phyloP scores from a whole-genome alignment of 2,329 filamentous ascomycete genomes.

The Ascochyta rabiei region DNA sequence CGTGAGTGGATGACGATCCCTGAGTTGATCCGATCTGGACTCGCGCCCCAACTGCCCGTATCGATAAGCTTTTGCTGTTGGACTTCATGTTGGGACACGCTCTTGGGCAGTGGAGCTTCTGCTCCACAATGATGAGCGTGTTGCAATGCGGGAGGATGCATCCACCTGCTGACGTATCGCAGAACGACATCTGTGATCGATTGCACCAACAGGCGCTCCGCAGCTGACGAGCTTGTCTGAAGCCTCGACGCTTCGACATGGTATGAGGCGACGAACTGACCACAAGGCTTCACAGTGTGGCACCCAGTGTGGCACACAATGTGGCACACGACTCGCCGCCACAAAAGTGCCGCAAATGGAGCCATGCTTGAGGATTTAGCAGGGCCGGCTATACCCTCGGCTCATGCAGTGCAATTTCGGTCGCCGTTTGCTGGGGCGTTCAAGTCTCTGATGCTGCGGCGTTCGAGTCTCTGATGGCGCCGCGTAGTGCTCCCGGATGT shows the following conservation, averaged over 20 bases:
- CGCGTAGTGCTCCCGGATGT: conserved; percentile 8
- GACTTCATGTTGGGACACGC: conserved; percentile 14
- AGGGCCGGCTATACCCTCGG: conserved; percentile 4
- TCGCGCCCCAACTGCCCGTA: conserved; percentile 11
- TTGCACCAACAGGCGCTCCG: conserved; percentile 1
- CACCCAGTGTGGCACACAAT: conserved; percentile 1
- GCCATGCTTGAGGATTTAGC: conserved; percentile 4
- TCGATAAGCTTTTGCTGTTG: conserved; percentile 23
- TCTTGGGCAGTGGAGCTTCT: conserved; percentile 6
- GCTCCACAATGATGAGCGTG: conserved; percentile 16
- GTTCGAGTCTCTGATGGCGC: conserved; percentile 10
- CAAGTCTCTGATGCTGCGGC: conserved; percentile 9
- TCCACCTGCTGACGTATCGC: conserved; percentile 8
- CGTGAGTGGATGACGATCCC: conserved; percentile 15
- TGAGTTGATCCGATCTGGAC: conserved; percentile 38
- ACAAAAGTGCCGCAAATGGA: conserved; percentile 11
- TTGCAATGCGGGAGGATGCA: conserved; percentile 4
- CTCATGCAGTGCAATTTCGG: conserved; percentile 3
- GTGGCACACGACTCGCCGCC: conserved; percentile 12
- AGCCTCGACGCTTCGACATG: conserved; percentile 6
- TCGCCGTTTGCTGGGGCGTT: conserved; percentile 10
- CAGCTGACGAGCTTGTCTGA: conserved; percentile 9
- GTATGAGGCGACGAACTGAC: conserved; percentile 10
- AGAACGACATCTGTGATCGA: conserved; percentile 6
- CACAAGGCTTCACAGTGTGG: conserved; percentile 1